Evolutionary conservation across 2,329 filamentous ascomycete genomes (phyloP).

Genomic region (Colletotrichum neosansevieriae): DNA sequence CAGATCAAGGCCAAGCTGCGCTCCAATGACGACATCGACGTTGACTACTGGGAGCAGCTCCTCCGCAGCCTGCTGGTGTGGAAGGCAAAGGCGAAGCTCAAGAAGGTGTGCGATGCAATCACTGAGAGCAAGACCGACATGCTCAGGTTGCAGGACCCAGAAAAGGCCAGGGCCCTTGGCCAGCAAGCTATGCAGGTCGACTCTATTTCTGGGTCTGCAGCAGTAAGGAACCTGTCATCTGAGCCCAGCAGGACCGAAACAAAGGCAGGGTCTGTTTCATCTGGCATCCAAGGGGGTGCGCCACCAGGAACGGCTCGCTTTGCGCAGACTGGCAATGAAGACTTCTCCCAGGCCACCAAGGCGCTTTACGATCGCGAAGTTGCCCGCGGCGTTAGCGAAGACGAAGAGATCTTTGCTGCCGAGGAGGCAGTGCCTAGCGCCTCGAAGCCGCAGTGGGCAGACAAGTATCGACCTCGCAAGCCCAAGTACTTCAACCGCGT

Average conservation of each 20-base stretch:
- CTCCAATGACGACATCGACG: slow-evolving; percentile 92
- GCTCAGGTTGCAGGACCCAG: slow-evolving; percentile 75
- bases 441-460: slow-evolving; percentile 80
- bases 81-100: slow-evolving; percentile 90
- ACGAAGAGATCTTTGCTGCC: slow-evolving; percentile 94
- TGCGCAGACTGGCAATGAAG: slow-evolving; percentile 76
- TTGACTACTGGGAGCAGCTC: slow-evolving; percentile 97
- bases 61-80: slow-evolving; percentile 86
- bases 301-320: slow-evolving; percentile 75
- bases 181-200: slow-evolving; percentile 46
- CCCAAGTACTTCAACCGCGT: slow-evolving; percentile 98
- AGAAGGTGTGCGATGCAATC: slow-evolving; percentile 81
- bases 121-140: slow-evolving; percentile 69
- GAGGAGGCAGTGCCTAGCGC: slow-evolving; percentile 82
- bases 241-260: slow-evolving; percentile 45
- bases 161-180: slow-evolving; percentile 66
- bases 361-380: slow-evolving; percentile 93
- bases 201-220: slow-evolving; percentile 48
- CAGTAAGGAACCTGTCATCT: slow-evolving; percentile 35
- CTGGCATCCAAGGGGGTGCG: slow-evolving; percentile 44
- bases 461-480: slow-evolving; percentile 89
- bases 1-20: slow-evolving; percentile 89
- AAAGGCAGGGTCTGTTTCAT: slow-evolving; percentile 32
- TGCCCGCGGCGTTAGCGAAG: slow-evolving; percentile 89
- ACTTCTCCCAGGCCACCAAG: slow-evolving; percentile 88